Conservation (phyloP, 2,329 filamentous ascomycete species). For the Ophiosphaerella herpotricha region DNA sequence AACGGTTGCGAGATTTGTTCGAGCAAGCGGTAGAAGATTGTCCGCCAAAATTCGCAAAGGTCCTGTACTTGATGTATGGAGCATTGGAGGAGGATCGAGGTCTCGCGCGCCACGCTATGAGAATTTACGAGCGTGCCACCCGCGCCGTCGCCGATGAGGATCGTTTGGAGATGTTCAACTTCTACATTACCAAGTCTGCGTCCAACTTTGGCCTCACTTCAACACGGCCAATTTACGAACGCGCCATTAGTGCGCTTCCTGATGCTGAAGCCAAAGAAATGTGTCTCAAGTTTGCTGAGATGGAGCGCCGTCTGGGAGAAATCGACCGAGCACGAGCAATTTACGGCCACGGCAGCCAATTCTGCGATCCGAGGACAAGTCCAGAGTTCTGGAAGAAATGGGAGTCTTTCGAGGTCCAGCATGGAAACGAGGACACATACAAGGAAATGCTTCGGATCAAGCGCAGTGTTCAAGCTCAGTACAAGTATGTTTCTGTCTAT, state of each 20-base stretch:
- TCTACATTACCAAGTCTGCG: conserved; percentile 98
- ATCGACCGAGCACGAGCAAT: conserved; percentile 95
- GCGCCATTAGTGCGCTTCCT: conserved; percentile 89
- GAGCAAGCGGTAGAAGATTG: conserved; percentile 96
- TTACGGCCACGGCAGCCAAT: conserved; percentile 95
- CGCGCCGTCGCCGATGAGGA: conserved; percentile 94
- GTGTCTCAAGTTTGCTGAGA: conserved; percentile 98
- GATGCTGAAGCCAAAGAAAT: conserved; percentile 94
- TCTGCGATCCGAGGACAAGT: conserved; percentile 91
- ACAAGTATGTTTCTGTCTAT: conserved; percentile 65
- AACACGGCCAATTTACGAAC: conserved; percentile 93
- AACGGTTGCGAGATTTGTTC: conserved; percentile 90
- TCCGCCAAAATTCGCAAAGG: conserved; percentile 93
- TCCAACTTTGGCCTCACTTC: conserved; percentile 97
- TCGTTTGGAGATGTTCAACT: conserved; percentile 96
- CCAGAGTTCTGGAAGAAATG: conserved; percentile 93
- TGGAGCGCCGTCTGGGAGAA: conserved; percentile 89
- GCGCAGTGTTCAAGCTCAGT: conserved; percentile 94
- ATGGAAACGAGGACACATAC: conserved; percentile 98
- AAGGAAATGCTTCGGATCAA: conserved; percentile 99
- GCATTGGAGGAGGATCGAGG: conserved; percentile 95
- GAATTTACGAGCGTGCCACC: conserved; percentile 96
- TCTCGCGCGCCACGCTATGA: conserved; percentile 94
- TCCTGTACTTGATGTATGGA: conserved; percentile 97
- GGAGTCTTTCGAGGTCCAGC: conserved; percentile 96